phyloP scores from a whole-genome alignment of 148 eudicot genomes.

The Limonium bicolor region DNA sequence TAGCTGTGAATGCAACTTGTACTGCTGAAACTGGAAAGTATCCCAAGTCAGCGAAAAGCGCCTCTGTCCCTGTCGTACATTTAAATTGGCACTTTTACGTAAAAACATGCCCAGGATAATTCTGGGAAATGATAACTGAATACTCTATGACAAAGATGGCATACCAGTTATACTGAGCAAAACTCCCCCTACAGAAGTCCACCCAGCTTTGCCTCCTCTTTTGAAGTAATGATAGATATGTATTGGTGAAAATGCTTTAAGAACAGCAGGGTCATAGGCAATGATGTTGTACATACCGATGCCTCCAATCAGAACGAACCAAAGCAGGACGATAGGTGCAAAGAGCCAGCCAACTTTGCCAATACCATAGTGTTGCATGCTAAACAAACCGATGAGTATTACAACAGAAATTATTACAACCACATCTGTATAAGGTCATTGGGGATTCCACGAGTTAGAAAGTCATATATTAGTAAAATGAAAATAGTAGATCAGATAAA shows the following conservation, averaged over 20 bases:
- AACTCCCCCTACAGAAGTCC: slow-evolving; percentile 96
- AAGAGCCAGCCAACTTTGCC: slow-evolving; percentile 97
- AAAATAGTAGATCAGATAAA: neutral
- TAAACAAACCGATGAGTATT: slow-evolving; percentile 82
- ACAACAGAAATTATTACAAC: slow-evolving; percentile 86
- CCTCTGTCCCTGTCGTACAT: slow-evolving; percentile 74
- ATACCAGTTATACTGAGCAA: slow-evolving; percentile 96
- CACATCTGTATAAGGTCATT: slow-evolving; percentile 44
- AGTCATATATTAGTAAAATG: neutral
- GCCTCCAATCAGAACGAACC: slow-evolving; percentile 91
- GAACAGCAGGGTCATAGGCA: slow-evolving; percentile 56
- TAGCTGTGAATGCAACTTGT: slow-evolving; percentile 80
- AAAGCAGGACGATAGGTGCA: slow-evolving; percentile 83
- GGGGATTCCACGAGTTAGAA: neutral
- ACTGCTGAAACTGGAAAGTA: slow-evolving; percentile 85
- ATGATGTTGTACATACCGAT: slow-evolving; percentile 81
- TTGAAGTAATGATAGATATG: slow-evolving; percentile 60
- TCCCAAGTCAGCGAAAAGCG: slow-evolving; percentile 88
- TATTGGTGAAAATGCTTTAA: slow-evolving; percentile 83
- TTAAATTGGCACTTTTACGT: neutral
- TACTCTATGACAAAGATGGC: neutral
- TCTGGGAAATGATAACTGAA: no score
- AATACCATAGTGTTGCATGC: slow-evolving; percentile 90
- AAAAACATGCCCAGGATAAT: neutral
- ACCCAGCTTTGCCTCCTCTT: slow-evolving; percentile 46